Evolutionary conservation across 2,329 filamentous ascomycete species (phyloP).

Genomic region (Venturia oleaginea): DNA sequence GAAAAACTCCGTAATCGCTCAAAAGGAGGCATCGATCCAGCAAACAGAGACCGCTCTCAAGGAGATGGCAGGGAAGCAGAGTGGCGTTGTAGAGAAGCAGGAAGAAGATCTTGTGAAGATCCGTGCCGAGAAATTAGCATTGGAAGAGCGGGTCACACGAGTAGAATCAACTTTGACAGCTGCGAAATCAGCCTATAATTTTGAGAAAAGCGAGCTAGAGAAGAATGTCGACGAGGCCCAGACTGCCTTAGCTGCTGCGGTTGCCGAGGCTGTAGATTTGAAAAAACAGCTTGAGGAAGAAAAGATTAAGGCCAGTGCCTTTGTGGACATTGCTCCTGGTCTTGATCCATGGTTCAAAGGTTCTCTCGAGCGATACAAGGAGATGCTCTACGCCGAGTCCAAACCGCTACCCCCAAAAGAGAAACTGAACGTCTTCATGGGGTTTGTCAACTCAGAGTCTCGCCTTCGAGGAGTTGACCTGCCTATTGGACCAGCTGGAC

Average conservation of each 20-base stretch:
- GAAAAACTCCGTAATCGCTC: background rate
- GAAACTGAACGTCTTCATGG: constrained; percentile 44
- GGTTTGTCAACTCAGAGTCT: constrained; percentile 32
- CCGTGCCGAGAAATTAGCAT: background rate
- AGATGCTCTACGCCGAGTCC: constrained; percentile 46
- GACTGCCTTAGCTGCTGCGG: background rate
- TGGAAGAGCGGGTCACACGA: background rate
- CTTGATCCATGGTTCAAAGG: constrained; percentile 50
- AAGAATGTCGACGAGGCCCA: background rate
- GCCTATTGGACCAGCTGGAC: constrained; percentile 11
- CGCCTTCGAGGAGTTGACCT: constrained; percentile 13
- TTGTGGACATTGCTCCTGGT: constrained; percentile 36
- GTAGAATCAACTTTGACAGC: background rate
- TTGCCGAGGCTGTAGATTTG: background rate
- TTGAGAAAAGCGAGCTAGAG: background rate
- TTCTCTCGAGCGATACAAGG: constrained; percentile 45
- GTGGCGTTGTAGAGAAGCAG: background rate
- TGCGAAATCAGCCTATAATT: background rate
- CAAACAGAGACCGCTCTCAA: constrained; percentile 5
- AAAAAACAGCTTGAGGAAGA: constrained; percentile 8
- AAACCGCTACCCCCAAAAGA: constrained; percentile 39
- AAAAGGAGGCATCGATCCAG: background rate
- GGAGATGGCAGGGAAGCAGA: constrained; percentile 1
- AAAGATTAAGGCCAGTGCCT: constrained; percentile 7
- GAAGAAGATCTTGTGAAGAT: constrained; percentile 1